Conservation (phyloP, 2,329 filamentous ascomycete species). For the Rosellinia necatrix region DNA sequence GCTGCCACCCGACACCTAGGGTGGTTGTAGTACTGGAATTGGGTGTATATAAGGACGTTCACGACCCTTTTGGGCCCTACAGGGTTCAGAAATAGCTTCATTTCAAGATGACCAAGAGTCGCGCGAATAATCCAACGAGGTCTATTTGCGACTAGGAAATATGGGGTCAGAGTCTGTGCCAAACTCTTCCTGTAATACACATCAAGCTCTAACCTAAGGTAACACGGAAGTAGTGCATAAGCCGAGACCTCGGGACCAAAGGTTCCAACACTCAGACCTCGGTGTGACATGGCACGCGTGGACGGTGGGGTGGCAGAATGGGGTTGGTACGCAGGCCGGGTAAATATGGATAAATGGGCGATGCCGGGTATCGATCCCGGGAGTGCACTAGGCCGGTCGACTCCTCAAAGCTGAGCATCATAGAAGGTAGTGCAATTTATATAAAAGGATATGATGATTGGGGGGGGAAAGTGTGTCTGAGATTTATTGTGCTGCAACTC, state of each 20-base stretch:
- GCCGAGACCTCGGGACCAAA: conserved; percentile 2
- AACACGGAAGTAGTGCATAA: not conserved
- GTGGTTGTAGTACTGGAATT: too few relatives aligned
- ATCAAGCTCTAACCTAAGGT: not conserved
- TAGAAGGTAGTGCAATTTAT: not conserved
- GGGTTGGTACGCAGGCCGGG: conserved; percentile 32
- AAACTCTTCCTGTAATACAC: too few relatives aligned
- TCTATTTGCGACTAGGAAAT: too few relatives aligned
- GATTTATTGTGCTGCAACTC: not conserved
- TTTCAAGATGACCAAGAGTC: too few relatives aligned
- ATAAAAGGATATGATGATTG: conserved; percentile 3
- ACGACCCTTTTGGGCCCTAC: too few relatives aligned
- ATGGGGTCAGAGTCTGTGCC: too few relatives aligned
- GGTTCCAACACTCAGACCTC: not conserved
- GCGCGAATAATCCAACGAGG: too few relatives aligned
- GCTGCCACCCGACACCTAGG: too few relatives aligned
- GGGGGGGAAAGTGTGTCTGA: not conserved
- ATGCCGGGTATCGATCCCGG: conserved; percentile 10
- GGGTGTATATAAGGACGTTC: too few relatives aligned
- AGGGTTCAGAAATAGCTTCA: too few relatives aligned
- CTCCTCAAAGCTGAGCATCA: not conserved
- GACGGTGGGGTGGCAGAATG: conserved; percentile 24
- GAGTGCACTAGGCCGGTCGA: not conserved
- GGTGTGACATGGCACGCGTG: not conserved
- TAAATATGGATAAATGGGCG: conserved; percentile 46